phyloP scores from a whole-genome alignment of 169 alveolate genomes.

The Prorocentrum cordatum region DNA sequence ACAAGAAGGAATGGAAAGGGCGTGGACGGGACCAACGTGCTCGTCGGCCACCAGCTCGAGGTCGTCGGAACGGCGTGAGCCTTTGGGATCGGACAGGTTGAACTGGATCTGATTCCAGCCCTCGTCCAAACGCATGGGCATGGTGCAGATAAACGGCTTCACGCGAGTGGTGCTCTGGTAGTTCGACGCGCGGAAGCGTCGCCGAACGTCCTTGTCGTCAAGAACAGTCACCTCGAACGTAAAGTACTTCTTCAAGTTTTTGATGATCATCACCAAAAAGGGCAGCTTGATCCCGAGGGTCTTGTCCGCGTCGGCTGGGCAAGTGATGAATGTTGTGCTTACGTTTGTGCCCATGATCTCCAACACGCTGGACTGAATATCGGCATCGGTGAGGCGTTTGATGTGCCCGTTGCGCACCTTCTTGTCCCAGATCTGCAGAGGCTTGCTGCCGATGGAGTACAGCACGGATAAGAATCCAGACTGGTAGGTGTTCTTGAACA shows the following conservation, averaged over 20 bases:
- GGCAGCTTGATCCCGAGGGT: conserved; percentile 92
- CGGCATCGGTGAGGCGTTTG: conserved; percentile 90
- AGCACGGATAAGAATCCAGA: conserved; percentile 90
- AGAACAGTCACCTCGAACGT: conserved; percentile 93
- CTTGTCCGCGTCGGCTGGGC: too few species aligned
- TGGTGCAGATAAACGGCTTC: conserved; percentile 92
- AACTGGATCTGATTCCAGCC: conserved; percentile 95
- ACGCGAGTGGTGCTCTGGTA: conserved; percentile 89
- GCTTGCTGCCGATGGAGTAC: conserved; percentile 91
- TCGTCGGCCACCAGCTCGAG: too few species aligned
- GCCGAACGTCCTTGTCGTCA: conserved; percentile 92
- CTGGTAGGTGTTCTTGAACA: conserved; percentile 90
- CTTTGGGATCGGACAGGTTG: conserved; percentile 91
- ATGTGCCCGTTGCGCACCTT: conserved; percentile 91
- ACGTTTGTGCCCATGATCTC: conserved; percentile 80
- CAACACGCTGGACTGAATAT: conserved; percentile 82
- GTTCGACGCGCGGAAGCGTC: conserved; percentile 94
- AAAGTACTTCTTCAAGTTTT: conserved; percentile 88
- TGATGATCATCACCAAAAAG: conserved; percentile 90
- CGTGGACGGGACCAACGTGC: too few species aligned
- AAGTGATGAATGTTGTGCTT: too few species aligned
- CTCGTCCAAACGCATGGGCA: conserved; percentile 97
- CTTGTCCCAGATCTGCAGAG: conserved; percentile 89
- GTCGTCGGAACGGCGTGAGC: too few species aligned
- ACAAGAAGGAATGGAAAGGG: too few species aligned